Evolutionary conservation across 768 basidiomycete genomes (phyloP), one percentile per base, ranked within the genome.

Genomic region (Rhodosporidiobolus odoratus): DNA sequence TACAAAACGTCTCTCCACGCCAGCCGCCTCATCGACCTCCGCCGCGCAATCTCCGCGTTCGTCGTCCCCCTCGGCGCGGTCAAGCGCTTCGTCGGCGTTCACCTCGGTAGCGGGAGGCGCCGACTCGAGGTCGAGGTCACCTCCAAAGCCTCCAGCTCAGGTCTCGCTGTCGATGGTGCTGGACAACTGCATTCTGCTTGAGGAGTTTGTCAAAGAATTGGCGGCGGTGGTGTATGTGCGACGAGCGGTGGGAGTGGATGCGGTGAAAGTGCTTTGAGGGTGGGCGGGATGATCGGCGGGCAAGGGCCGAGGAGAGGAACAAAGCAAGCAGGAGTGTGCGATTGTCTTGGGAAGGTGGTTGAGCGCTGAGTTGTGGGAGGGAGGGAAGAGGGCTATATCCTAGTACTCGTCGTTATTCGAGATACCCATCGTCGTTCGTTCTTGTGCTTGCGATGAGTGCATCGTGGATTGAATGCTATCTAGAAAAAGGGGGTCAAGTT

Each of bases 171-270:
- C 91, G 54, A 87, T 85, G 72, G 79, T 97, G 65, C 81, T 97
- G 78, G 95, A 97, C 78, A 97, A 97, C 77, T 89, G 94, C 38
- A 92, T 98, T 38, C 87, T 97, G 48, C 78, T 98, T 71, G 95
- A 97, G 80, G 95, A 97, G 80, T 89, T 88, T 70, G 89, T 97
- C 77, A 97, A 97, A 81, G 95, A 98, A 60, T 81, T 93, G 41
- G 86, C 87, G 21, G 90, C 91, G 21, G 88, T 92, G 73, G 85
- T 93, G 61, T 88, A 91, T 80, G 91, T 90, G 23, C 83, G 92
- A 68, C 82, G 90, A 70, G 88, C 87, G 80, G 80, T 94, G 62
- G 92, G 92, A 15, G 89, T 94, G 71, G 92, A 94, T 80, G 83
- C 43, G 1, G 54, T 75, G 21, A 16, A 66, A 7, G 58, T 72